Evolutionary conservation across 164 flowering plant genomes (phyloP).

Genomic region (Brasenia schreberi): DNA sequence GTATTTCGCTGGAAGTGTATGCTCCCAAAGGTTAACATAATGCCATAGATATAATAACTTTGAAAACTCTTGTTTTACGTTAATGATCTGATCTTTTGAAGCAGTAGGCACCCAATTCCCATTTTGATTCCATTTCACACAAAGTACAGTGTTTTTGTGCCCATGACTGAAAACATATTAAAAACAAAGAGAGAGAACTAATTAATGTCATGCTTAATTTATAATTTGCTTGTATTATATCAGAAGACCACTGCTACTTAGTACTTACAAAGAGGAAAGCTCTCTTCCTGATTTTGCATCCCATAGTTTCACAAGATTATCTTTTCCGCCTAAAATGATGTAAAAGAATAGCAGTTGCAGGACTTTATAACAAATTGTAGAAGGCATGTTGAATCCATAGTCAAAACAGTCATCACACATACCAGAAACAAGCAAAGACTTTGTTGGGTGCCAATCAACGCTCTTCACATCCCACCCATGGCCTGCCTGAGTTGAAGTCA

Average conservation of each 20-base stretch:
- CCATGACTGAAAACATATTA: constrained; percentile 72
- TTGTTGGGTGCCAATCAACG: constrained; percentile 99
- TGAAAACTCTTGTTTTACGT: constrained; percentile 25
- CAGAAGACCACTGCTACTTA: background rate
- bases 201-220: background rate
- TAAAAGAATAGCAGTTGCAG: background rate
- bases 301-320: constrained; percentile 97
- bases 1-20: no score
- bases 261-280: constrained; percentile 82
- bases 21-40: no score
- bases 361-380: background rate
- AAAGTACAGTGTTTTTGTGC: constrained; percentile 90
- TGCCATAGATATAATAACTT: no score
- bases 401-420: constrained; percentile 1
- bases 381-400: background rate
- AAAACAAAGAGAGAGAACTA: background rate
- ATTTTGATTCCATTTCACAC: constrained; percentile 96
- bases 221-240: no score
- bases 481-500: constrained; percentile 95
- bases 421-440: constrained; percentile 95
- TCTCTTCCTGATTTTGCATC: constrained; percentile 93
- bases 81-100: constrained; percentile 96
- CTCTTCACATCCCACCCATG: constrained; percentile 99
- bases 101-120: constrained; percentile 98
- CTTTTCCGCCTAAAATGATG: constrained; percentile 70